A percentile compares a stretch with the other conserved stretches of the same genome.
Evolutionary conservation across 176 grass and related monocot species (phyloP).

Genomic region (Avena sativa): DNA sequence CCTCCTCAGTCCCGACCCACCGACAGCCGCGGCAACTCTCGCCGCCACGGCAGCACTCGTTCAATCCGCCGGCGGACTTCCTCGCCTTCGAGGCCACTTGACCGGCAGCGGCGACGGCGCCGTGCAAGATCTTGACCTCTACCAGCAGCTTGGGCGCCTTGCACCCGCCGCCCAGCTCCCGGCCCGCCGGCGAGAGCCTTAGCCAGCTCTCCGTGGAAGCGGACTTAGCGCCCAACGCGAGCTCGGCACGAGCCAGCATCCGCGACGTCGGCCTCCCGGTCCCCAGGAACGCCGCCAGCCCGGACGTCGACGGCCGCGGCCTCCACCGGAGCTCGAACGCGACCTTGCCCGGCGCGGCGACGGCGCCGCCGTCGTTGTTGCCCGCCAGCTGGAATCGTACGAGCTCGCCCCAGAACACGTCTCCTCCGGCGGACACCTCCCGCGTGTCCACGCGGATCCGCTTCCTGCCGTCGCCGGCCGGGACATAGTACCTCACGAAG

Average conservation of each 20-base stretch:
- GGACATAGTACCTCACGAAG: constrained; percentile 64
- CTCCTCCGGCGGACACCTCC: not conserved
- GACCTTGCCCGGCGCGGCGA: not conserved
- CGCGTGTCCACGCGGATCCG: constrained; percentile 60
- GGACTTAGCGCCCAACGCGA: not conserved
- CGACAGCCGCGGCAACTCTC: constrained; percentile 48
- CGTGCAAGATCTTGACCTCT: constrained; percentile 32
- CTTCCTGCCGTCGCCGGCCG: constrained; percentile 45
- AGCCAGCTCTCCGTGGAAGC: constrained; percentile 48
- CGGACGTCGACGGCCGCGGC: constrained; percentile 27
- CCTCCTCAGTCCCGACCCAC: constrained; percentile 66
- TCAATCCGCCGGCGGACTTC: not conserved
- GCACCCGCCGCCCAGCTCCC: constrained; percentile 18
- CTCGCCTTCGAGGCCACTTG: not conserved
- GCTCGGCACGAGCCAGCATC: constrained; percentile 51
- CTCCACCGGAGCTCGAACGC: constrained; percentile 62
- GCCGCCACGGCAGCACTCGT: constrained; percentile 33
- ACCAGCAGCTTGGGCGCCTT: constrained; percentile 54
- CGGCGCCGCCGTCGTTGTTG: too few species aligned
- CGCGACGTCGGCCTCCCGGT: constrained; percentile 34
- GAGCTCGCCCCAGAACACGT: constrained; percentile 40
- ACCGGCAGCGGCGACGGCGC: not conserved
- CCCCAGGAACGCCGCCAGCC: constrained; percentile 32
- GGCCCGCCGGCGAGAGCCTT: constrained; percentile 18
- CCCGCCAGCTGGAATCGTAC: constrained; percentile 41